A percentile compares a stretch with the other conserved stretches of the same genome.
These are phyloP conservation scores for Xylaria nigripes DNA, from an alignment of 495 filamentous ascomycete species.

Conservation along the genomic window DNA sequence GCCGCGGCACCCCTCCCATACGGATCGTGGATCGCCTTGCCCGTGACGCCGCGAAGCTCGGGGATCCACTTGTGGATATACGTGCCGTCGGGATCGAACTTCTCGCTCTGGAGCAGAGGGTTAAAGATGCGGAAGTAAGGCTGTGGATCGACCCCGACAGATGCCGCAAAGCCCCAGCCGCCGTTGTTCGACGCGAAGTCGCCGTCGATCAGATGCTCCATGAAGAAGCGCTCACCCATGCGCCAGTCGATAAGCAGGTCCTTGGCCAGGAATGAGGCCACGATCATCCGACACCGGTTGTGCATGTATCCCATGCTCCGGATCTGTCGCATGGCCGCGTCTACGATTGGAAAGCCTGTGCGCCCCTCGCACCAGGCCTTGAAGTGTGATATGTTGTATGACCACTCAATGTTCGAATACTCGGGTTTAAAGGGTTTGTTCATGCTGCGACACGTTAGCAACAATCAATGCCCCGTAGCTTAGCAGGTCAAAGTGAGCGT, in stretches of 20 bases:
- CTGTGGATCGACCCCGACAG: slow-evolving; percentile 81
- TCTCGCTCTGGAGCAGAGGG: slow-evolving; percentile 76
- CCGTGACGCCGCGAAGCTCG: slow-evolving; percentile 53
- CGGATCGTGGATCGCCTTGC: slow-evolving; percentile 69
- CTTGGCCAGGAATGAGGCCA: slow-evolving; percentile 80
- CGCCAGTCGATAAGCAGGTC: slow-evolving; percentile 87
- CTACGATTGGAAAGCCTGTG: slow-evolving; percentile 82
- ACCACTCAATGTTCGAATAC: slow-evolving; percentile 76
- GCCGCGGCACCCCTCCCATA: slow-evolving; percentile 55
- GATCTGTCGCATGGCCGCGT: slow-evolving; percentile 87
- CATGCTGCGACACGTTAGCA: slow-evolving; percentile 52
- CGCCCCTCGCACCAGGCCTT: slow-evolving; percentile 64
- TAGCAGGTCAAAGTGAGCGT: slow-evolving; percentile 8
- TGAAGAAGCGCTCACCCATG: slow-evolving; percentile 81
- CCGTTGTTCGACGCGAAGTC: slow-evolving; percentile 92
- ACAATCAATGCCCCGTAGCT: not conserved
- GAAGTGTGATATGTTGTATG: slow-evolving; percentile 62
- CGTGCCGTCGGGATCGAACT: slow-evolving; percentile 60
- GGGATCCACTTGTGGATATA: slow-evolving; percentile 68
- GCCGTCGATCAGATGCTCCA: slow-evolving; percentile 80
- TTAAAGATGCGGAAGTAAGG: slow-evolving; percentile 93
- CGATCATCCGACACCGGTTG: slow-evolving; percentile 84
- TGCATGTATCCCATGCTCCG: slow-evolving; percentile 70
- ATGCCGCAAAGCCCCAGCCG: slow-evolving; percentile 80
- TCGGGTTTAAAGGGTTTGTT: slow-evolving; percentile 88